phyloP scores from a whole-genome alignment of 2,329 filamentous ascomycete species.

The Hypoxylon sp. region DNA sequence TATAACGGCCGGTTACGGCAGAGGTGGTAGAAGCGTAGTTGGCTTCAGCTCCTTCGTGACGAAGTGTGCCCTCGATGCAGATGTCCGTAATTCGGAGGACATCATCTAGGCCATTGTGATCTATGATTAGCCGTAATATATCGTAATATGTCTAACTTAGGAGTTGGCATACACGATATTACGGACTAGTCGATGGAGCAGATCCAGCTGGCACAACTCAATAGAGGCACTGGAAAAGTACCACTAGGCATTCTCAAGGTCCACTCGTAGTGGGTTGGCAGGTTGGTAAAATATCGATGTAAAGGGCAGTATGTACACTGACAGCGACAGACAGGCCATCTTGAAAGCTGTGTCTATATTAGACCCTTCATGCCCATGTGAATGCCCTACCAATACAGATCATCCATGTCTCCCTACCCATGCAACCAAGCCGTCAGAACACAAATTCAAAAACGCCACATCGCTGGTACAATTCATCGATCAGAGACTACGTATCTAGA shows the following conservation, averaged over 20 bases:
- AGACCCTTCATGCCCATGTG: background rate
- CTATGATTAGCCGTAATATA: background rate
- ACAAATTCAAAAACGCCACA: slow-evolving; percentile 18
- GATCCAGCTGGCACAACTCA: background rate
- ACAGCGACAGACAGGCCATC: background rate
- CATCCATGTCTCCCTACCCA: background rate
- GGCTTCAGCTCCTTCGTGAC: slow-evolving; percentile 41
- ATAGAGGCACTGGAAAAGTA: background rate
- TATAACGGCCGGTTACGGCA: slow-evolving; percentile 38
- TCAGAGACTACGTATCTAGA: background rate
- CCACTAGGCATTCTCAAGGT: background rate
- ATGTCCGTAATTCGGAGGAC: background rate
- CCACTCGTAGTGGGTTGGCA: background rate
- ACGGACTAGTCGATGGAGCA: background rate
- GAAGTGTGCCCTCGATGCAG: slow-evolving; percentile 25
- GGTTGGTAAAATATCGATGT: background rate
- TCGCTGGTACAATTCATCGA: slow-evolving; percentile 11
- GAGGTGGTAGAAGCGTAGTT: slow-evolving; percentile 30
- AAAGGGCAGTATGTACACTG: slow-evolving; percentile 1
- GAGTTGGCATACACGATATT: background rate
- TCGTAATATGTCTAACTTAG: background rate
- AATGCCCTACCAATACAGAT: background rate
- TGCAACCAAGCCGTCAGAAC: background rate
- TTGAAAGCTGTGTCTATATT: background rate
- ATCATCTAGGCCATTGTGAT: background rate